These are phyloP conservation scores for Paramecium bursaria DNA, from an alignment of 73 alveolate genomes.

Conservation along the genomic window DNA sequence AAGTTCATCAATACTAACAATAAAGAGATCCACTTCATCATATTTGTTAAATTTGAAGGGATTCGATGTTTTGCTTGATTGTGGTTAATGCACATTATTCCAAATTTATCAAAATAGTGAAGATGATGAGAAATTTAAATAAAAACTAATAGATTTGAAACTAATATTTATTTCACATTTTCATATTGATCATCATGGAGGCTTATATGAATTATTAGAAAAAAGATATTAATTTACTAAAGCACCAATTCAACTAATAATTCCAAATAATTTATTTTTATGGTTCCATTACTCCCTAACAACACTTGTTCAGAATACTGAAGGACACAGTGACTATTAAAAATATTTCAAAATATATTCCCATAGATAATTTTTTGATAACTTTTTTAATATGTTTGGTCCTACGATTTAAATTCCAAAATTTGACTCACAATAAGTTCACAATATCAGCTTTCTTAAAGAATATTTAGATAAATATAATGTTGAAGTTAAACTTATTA, in stretches of 20 bases:
- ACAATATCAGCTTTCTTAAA: neutral
- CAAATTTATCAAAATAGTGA: constrained; percentile 30
- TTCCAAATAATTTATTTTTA: neutral
- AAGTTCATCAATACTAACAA: constrained; percentile 26
- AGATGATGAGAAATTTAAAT: neutral
- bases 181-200: constrained; percentile 50
- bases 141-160: neutral
- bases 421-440: neutral
- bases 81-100: constrained; percentile 26
- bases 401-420: neutral
- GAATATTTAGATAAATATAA: too few species aligned
- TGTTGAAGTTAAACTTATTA: too few species aligned
- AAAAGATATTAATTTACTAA: neutral
- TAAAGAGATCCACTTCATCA: constrained; percentile 7
- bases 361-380: constrained; percentile 19
- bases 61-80: constrained; percentile 49
- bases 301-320: too few species aligned
- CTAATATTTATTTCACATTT: constrained; percentile 38
- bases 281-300: constrained; percentile 42
- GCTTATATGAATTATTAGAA: constrained; percentile 9
- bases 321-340: neutral
- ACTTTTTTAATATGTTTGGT: neutral
- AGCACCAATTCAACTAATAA: neutral
- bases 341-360: neutral
- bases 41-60: too few species aligned